Conservation (phyloP, 352 stramenopile genomes). For the Phytophthora citricola region DNA sequence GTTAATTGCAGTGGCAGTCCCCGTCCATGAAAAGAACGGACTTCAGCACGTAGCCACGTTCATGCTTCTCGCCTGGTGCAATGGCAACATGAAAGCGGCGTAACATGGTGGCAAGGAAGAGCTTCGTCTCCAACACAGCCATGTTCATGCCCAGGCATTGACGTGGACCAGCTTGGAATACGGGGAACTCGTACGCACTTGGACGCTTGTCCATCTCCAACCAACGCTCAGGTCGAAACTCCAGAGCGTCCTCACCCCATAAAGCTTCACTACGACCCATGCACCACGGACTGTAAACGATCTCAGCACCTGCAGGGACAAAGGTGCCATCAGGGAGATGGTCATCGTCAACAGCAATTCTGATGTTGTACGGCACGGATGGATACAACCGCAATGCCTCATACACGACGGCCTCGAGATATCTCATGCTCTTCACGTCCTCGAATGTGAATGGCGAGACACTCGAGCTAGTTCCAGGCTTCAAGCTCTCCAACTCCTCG, state of each 20-base stretch:
- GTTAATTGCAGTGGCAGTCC: constrained; percentile 56
- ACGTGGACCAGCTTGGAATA: constrained; percentile 72
- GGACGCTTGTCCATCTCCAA: constrained; percentile 66
- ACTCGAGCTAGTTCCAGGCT: neutral
- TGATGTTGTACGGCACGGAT: constrained; percentile 77
- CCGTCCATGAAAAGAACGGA: constrained; percentile 60
- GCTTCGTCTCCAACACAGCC: constrained; percentile 67
- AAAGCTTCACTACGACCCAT: constrained; percentile 67
- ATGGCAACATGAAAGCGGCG: constrained; percentile 58
- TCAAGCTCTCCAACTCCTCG: constrained; percentile 42
- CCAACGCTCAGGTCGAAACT: constrained; percentile 79
- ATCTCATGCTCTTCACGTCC: constrained; percentile 63
- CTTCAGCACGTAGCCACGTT: constrained; percentile 64
- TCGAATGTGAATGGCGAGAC: constrained; percentile 51
- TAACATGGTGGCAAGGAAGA: constrained; percentile 59
- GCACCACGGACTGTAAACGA: constrained; percentile 78
- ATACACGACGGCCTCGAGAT: constrained; percentile 70
- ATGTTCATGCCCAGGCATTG: constrained; percentile 80
- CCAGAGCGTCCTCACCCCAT: constrained; percentile 57
- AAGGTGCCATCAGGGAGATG: constrained; percentile 74
- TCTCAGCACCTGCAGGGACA: constrained; percentile 62
- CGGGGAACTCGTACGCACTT: constrained; percentile 73
- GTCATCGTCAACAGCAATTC: constrained; percentile 65
- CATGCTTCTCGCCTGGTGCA: constrained; percentile 36
- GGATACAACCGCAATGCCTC: constrained; percentile 81